Percentiles rank a stretch among this genome's conserved stretches.
Conservation (phyloP, 208 protist genomes). For the Paratrypanosoma confusum region DNA sequence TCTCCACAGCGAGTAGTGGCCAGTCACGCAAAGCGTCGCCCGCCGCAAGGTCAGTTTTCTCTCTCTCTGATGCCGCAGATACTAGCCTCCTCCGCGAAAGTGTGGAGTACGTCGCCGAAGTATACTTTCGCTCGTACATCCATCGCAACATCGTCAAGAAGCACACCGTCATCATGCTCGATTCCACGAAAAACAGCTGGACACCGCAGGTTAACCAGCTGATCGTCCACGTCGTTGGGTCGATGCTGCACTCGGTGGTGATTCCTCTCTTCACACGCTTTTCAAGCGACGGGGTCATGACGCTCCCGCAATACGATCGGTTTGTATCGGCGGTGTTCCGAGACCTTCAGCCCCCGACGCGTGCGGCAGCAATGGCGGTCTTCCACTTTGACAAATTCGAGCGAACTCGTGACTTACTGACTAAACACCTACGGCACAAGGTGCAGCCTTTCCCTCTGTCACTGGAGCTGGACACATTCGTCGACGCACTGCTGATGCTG, state of each 20-base stretch:
- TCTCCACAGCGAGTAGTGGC: too few relatives aligned
- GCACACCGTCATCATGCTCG: conserved; percentile 33
- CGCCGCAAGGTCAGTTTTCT: too few relatives aligned
- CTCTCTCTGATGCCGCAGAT: too few relatives aligned
- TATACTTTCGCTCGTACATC: conserved; percentile 56
- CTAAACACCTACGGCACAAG: neutral
- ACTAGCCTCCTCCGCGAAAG: conserved; percentile 47
- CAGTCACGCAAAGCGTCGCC: too few relatives aligned
- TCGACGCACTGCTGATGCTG: conserved; percentile 72
- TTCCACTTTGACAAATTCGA: conserved; percentile 52
- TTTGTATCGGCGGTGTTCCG: conserved; percentile 54
- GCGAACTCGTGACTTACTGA: conserved; percentile 28
- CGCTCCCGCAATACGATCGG: conserved; percentile 22
- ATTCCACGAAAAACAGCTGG: conserved; percentile 46
- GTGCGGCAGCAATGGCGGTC: conserved; percentile 36
- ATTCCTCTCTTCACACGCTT: conserved; percentile 59
- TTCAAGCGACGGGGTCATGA: conserved; percentile 30
- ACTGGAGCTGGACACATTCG: conserved; percentile 51
- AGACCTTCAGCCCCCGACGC: conserved; percentile 26
- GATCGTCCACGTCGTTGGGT: conserved; percentile 49
- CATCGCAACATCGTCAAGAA: conserved; percentile 32
- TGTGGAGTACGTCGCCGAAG: conserved; percentile 44
- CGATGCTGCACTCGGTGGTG: conserved; percentile 26
- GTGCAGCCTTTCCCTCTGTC: too few relatives aligned
- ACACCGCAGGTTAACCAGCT: conserved; percentile 48